Percentiles rank a stretch among this genome's conserved stretches.
phyloP scores from a whole-genome alignment of 768 basidiomycete genomes.

The Tubosaeta brunneosetosa region DNA sequence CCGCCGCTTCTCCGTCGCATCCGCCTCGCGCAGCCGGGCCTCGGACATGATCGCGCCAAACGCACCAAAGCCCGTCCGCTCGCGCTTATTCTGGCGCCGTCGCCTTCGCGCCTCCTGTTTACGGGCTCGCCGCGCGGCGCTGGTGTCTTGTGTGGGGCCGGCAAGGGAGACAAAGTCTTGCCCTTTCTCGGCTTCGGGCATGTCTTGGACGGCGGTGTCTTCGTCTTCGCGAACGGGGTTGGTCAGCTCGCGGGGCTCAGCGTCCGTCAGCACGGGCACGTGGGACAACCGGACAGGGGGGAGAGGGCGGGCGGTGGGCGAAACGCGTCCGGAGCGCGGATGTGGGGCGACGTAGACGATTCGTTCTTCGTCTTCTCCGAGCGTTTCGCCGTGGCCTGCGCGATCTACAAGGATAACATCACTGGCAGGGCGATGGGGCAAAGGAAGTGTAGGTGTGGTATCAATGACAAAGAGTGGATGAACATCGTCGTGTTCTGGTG shows the following conservation, averaged over 20 bases:
- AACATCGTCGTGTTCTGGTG: neutral
- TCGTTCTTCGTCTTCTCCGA: constrained; percentile 39
- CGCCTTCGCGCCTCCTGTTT: constrained; percentile 16
- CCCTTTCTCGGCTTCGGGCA: neutral
- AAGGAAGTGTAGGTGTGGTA: constrained; percentile 28
- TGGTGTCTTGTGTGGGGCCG: constrained; percentile 2
- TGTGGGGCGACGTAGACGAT: constrained; percentile 79
- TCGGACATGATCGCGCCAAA: constrained; percentile 56
- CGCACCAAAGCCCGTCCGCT: constrained; percentile 37
- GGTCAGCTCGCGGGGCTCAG: neutral
- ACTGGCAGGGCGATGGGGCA: constrained; percentile 4
- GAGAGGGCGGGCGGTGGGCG: constrained; percentile 15
- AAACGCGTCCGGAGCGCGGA: constrained; percentile 38
- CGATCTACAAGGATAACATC: constrained; percentile 25
- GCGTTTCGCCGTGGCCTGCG: constrained; percentile 7
- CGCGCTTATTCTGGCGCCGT: constrained; percentile 16
- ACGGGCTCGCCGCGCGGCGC: too few relatives aligned
- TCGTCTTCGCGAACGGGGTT: constrained; percentile 11
- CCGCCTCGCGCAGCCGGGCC: constrained; percentile 38
- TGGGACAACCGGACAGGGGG: constrained; percentile 11
- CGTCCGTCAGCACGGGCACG: constrained; percentile 26
- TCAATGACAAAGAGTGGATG: constrained; percentile 37
- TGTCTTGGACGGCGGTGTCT: neutral
- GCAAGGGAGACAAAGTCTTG: constrained; percentile 22
- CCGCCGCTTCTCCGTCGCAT: constrained; percentile 29